Conservation (phyloP, 768 basidiomycete genomes). For the Kwoniella botswanensis region DNA sequence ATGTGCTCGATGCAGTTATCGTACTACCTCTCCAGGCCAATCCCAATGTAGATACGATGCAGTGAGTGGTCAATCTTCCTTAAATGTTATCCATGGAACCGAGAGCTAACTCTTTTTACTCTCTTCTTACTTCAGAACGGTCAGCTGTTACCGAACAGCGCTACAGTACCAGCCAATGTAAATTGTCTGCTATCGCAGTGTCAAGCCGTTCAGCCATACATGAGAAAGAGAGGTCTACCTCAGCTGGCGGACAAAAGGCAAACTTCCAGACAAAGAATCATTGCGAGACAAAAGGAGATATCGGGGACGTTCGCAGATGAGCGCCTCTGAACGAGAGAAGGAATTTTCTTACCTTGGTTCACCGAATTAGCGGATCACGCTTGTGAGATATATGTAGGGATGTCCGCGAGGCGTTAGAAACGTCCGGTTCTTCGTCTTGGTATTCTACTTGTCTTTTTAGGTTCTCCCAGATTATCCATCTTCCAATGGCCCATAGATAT, state of each 20-base stretch:
- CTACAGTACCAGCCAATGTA: no score
- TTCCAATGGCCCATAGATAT: neutral
- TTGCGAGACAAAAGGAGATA: conserved; percentile 5
- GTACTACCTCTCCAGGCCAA: no score
- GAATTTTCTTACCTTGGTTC: no score
- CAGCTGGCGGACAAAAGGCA: neutral
- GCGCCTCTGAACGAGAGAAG: neutral
- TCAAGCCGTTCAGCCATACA: neutral
- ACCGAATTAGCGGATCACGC: neutral
- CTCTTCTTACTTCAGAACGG: no score
- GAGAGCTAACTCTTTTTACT: no score
- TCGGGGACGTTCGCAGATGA: neutral
- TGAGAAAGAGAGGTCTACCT: neutral
- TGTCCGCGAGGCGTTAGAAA: no score
- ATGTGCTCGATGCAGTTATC: no score
- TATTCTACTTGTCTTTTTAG: neutral
- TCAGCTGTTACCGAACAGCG: no score
- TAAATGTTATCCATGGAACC: no score
- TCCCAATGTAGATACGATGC: no score
- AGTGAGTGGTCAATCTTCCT: no score
- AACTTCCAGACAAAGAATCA: neutral
- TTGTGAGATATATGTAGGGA: no score
- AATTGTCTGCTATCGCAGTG: conserved; percentile 1
- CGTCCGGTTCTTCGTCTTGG: neutral
- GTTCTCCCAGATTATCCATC: conserved; percentile 6